Evolutionary conservation across 1,284 basidiomycete genomes (phyloP).

Genomic region (Ceratobasidium sp.): DNA sequence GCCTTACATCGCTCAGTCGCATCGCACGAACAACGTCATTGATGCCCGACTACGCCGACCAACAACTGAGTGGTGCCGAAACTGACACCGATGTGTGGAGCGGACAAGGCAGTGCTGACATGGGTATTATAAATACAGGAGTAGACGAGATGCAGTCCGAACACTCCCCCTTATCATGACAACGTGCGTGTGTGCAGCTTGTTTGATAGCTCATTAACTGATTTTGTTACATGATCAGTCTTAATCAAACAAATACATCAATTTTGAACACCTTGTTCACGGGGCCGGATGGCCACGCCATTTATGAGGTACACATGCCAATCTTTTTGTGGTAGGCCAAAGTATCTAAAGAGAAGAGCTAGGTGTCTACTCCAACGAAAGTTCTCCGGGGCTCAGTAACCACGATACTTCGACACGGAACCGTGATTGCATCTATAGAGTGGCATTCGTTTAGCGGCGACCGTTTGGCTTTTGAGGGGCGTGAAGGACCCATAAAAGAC

Average conservation of each 20-base stretch:
- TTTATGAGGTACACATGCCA: neutral
- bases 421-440: neutral
- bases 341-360: neutral
- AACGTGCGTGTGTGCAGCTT: neutral
- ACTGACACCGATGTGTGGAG: too few species aligned
- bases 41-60: too few species aligned
- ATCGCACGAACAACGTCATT: too few species aligned
- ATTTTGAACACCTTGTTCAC: neutral
- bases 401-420: neutral
- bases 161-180: neutral
- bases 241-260: neutral
- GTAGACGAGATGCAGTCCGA: neutral
- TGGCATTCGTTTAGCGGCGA: neutral
- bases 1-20: too few species aligned
- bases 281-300: neutral
- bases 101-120: neutral
- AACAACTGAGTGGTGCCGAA: too few species aligned
- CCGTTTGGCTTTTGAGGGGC: neutral
- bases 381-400: neutral
- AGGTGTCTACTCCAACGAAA: neutral
- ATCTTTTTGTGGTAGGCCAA: neutral
- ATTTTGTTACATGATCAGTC: neutral
- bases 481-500: neutral
- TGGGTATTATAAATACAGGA: neutral
- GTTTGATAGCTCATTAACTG: neutral